Conservation (phyloP, 352 stramenopile species). For the Phytophthora ohioensis region DNA sequence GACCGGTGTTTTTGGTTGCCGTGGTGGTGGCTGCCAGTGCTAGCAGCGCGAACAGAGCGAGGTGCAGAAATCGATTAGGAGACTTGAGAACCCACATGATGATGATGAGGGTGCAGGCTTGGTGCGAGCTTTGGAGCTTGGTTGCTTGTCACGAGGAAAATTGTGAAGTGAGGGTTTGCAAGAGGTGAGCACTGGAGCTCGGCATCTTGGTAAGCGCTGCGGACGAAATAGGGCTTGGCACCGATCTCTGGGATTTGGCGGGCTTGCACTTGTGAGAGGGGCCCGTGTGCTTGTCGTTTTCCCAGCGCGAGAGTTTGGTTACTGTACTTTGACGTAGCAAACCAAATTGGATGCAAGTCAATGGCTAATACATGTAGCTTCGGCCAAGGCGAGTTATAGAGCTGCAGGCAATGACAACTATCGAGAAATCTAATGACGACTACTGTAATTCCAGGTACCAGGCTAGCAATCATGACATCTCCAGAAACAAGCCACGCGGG, state of each 20-base stretch:
- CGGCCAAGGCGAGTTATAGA: not conserved
- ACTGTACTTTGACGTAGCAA: not conserved
- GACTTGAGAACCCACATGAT: slow-evolving; percentile 14
- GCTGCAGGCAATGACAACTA: slow-evolving; percentile 8
- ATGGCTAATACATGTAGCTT: too few relatives aligned
- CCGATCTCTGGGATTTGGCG: slow-evolving; percentile 6
- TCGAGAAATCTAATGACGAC: not conserved
- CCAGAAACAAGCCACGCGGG: slow-evolving; percentile 26
- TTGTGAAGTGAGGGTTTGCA: slow-evolving; percentile 21
- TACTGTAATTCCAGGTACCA: not conserved
- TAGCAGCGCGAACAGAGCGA: slow-evolving; percentile 10
- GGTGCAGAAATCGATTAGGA: slow-evolving; percentile 1
- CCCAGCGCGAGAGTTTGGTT: not conserved
- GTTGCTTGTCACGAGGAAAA: slow-evolving; percentile 8
- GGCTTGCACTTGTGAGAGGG: slow-evolving; percentile 15
- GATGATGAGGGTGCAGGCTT: not conserved
- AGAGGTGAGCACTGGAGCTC: not conserved
- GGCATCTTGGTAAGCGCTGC: slow-evolving; percentile 6
- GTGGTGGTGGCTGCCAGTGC: slow-evolving; percentile 2
- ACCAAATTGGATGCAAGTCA: slow-evolving; percentile 13
- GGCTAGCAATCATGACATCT: slow-evolving; percentile 5
- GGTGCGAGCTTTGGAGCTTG: not conserved
- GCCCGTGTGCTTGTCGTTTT: slow-evolving; percentile 1
- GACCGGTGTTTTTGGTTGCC: slow-evolving; percentile 2
- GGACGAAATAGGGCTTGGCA: not conserved